These are phyloP conservation scores for Quercus aquifolioides DNA, from an alignment of 306 rosid genomes.

Conservation along the genomic window DNA sequence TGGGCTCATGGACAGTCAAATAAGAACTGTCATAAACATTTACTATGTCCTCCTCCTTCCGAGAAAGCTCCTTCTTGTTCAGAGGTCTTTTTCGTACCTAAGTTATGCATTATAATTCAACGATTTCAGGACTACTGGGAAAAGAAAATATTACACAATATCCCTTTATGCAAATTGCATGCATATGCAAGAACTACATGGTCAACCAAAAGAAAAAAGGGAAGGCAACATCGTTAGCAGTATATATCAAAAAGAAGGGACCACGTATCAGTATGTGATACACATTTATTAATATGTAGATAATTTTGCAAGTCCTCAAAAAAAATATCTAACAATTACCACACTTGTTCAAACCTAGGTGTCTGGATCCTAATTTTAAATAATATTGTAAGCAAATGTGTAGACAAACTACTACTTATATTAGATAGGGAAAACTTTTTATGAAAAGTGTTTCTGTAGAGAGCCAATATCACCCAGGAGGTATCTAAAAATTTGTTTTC, in stretches of 20 bases:
- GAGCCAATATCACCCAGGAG: background rate
- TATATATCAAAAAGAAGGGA: background rate
- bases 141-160: background rate
- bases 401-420: background rate
- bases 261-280: background rate
- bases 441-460: background rate
- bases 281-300: background rate
- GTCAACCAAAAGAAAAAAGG: background rate
- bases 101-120: conserved; percentile 19
- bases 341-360: background rate
- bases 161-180: background rate
- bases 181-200: background rate
- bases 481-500: background rate
- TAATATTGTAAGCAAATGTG: background rate
- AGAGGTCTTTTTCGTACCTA: conserved; percentile 97
- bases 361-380: background rate
- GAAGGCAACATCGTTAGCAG: background rate
- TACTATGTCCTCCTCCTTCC: conserved; percentile 95
- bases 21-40: conserved; percentile 60
- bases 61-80: conserved; percentile 90
- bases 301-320: background rate
- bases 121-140: background rate
- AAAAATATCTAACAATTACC: background rate
- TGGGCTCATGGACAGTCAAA: conserved; percentile 89
- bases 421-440: background rate